A percentile compares a stretch with the other conserved stretches of the same genome.
Evolutionary conservation across 305 asterid species (phyloP).

Genomic region (Fraxinus nigra): DNA sequence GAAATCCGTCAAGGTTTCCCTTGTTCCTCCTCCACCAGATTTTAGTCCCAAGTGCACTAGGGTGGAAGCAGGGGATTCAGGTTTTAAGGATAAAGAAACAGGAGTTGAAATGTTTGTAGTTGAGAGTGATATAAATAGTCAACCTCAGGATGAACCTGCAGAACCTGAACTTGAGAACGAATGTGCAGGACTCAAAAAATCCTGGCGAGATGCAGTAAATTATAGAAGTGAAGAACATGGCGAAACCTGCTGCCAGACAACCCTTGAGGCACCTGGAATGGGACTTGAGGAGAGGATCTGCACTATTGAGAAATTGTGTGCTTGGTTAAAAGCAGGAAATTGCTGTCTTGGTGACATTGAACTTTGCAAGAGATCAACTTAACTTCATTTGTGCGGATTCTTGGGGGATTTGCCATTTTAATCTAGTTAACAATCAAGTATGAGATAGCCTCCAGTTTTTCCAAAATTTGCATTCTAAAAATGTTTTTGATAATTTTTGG

Average conservation of each 20-base stretch:
- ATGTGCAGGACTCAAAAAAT: neutral
- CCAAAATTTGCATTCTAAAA: neutral
- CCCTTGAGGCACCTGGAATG: neutral
- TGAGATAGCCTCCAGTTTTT: neutral
- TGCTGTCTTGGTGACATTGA: neutral
- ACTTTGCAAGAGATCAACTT: neutral
- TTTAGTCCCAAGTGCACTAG: neutral
- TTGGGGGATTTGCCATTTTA: neutral
- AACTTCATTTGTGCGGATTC: neutral
- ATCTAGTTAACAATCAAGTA: neutral
- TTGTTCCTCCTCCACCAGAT: neutral
- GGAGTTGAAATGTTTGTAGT: neutral
- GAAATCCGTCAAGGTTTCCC: neutral
- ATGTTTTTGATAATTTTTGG: neutral
- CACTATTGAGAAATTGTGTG: constrained; percentile 20
- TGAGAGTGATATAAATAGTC: neutral
- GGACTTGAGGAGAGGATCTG: constrained; percentile 24
- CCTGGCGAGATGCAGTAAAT: neutral
- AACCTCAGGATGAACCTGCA: neutral
- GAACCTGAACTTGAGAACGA: neutral
- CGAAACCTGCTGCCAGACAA: neutral
- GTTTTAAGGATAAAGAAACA: neutral
- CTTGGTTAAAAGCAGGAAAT: constrained; percentile 14
- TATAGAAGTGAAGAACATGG: neutral
- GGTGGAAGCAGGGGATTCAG: neutral